Evolutionary conservation across 1,284 basidiomycete genomes (phyloP), one percentile per base, ranked within the genome.

Genomic region (Taiwanofungus camphoratus): DNA sequence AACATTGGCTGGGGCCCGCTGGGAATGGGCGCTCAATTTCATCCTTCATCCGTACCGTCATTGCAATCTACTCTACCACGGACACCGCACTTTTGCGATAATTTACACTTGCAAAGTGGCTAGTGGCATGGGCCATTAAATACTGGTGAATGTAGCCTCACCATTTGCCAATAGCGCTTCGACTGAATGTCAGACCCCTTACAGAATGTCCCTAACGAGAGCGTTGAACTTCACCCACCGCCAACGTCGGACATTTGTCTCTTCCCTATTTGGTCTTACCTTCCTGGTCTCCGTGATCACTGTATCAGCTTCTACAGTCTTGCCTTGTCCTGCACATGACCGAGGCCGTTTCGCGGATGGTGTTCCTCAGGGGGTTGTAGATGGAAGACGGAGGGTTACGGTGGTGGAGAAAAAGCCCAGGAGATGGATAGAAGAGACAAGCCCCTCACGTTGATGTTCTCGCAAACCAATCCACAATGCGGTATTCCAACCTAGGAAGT

Each of bases 401-500:
- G 69, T 82, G 2, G 62, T 71, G n/a, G 73, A 76, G 51, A 85
- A 77, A 65, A 69, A 75, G 43, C 79, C 82, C n/a, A 72, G 77
- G 56, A 71, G 82, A 51, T 90, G 86, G 86, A 89, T 90, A 59
- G 81, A 87, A 63, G 86, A 90, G 63, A 82, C 68, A 56, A 58
- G 66, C 36, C 77, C 74, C 8, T 16, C 36, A 15, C 27, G 13
- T 5, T 21, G 18, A 7, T 18, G n/a, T 29, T 36, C n/a, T 30
- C 16, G n/a, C 37, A 20, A 19, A 21, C 11, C 3, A n/a, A n/a
- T n/a, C n/a, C n/a, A n/a, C n/a, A n/a, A n/a, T n/a, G n/a, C n/a
- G n/a, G n/a, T n/a, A n/a, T n/a, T n/a, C n/a, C n/a, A n/a, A n/a
- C n/a, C n/a, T n/a, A n/a, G n/a, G n/a, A n/a, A n/a, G n/a, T n/a